These are phyloP conservation scores for Millerozyma miso DNA, from an alignment of 805 yeast species.

Conservation along the genomic window DNA sequence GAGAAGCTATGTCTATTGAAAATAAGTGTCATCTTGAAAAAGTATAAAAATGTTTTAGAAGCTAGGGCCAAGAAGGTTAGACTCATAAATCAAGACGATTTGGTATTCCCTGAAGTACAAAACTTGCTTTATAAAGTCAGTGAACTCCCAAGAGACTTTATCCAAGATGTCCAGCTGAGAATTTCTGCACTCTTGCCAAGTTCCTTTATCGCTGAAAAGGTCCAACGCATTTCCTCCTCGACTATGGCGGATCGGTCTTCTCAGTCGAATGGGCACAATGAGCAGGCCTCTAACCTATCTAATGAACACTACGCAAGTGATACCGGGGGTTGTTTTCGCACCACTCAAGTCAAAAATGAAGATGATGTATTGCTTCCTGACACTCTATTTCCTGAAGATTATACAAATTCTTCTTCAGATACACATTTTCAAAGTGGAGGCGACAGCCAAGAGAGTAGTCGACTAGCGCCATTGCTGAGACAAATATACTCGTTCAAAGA, in stretches of 20 bases:
- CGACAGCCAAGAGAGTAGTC: background rate
- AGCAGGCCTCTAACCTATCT: background rate
- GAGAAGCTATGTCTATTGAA: slow-evolving; percentile 1
- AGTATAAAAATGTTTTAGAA: slow-evolving; percentile 10
- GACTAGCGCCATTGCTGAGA: background rate
- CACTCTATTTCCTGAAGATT: slow-evolving; percentile 8
- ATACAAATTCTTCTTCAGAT: slow-evolving; percentile 4
- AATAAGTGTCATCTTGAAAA: slow-evolving; percentile 7
- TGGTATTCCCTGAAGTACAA: background rate
- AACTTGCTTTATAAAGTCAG: background rate
- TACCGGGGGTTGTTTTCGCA: background rate
- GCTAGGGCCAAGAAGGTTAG: slow-evolving; percentile 7
- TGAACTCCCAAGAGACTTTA: slow-evolving; percentile 3
- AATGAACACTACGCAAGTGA: background rate
- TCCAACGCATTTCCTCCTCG: background rate
- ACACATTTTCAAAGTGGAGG: too few relatives aligned
- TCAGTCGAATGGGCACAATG: background rate
- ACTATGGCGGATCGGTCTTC: too few relatives aligned
- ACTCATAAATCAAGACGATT: slow-evolving; percentile 1
- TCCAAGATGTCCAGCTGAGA: slow-evolving; percentile 1
- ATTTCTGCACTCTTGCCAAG: slow-evolving; percentile 1
- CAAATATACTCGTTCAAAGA: slow-evolving; percentile 1
- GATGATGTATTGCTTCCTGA: slow-evolving; percentile 7
- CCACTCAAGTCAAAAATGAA: slow-evolving; percentile 2
- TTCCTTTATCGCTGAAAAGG: background rate